phyloP scores from a whole-genome alignment of 495 filamentous ascomycete genomes.

The Antarctomyces pellizariae region DNA sequence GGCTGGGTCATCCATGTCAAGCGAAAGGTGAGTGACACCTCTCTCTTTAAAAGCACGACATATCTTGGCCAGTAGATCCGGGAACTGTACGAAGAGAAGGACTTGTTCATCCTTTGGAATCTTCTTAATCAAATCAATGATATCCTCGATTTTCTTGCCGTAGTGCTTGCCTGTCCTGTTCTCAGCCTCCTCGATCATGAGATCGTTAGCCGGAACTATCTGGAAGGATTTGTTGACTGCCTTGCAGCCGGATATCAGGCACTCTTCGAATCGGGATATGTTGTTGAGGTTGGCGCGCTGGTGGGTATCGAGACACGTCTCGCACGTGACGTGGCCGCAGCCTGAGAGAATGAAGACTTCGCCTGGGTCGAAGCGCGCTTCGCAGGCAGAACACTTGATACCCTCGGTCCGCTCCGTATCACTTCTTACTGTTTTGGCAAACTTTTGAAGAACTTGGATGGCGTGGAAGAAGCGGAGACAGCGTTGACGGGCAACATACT shows the following conservation, averaged over 20 bases:
- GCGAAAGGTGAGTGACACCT: slow-evolving; percentile 11
- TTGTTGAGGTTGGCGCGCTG: slow-evolving; percentile 8
- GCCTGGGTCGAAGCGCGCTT: slow-evolving; percentile 5
- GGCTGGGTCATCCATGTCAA: slow-evolving; percentile 1
- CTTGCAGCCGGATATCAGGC: slow-evolving; percentile 11
- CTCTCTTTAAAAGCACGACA: slow-evolving; percentile 10
- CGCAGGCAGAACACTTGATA: slow-evolving; percentile 16
- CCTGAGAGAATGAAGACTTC: slow-evolving; percentile 19
- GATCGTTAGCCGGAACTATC: slow-evolving; percentile 15
- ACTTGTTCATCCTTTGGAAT: slow-evolving; percentile 23
- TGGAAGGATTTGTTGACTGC: slow-evolving; percentile 13
- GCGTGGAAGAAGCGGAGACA: slow-evolving; percentile 13
- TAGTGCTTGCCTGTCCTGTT: slow-evolving; percentile 12
- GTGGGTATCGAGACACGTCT: slow-evolving; percentile 14
- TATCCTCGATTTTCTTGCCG: slow-evolving; percentile 23
- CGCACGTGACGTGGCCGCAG: slow-evolving; percentile 29
- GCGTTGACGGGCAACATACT: slow-evolving; percentile 13
- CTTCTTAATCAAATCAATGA: slow-evolving; percentile 21
- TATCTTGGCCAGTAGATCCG: slow-evolving; percentile 17
- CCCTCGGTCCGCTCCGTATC: slow-evolving; percentile 6
- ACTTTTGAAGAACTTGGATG: slow-evolving; percentile 13
- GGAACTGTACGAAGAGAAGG: slow-evolving; percentile 28
- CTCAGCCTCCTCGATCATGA: slow-evolving; percentile 13
- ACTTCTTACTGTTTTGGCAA: too few species aligned
- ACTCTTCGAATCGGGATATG: too few species aligned